Base-by-base conservation (phyloP, 139 green algal species). In the Deuterostichococcus epilithicus region DNA sequence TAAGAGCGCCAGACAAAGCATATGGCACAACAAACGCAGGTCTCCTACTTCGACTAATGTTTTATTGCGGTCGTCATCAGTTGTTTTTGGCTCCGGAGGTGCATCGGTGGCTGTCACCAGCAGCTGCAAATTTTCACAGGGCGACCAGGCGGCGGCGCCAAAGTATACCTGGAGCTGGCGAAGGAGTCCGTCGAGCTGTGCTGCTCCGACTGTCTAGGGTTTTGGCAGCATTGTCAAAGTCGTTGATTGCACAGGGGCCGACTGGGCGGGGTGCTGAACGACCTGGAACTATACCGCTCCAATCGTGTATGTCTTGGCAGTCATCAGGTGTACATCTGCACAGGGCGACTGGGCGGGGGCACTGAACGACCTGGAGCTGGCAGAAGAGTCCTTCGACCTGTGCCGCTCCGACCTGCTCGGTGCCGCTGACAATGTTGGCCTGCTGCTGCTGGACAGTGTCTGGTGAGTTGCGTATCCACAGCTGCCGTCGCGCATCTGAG, bases 361-460 rank as follows among this genome's bases (percentile, higher is more conserved):
- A 1, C 78, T 91, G 36, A 80, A 86, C 22, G 82, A 86, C 78
- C 80, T 92, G 70, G 70, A 89, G 36, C 76, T 90, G n/a, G 81
- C 83, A 18, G 88, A 92, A 76, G 86, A 92, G 81, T 77, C 83
- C 0, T 88, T 91, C 42, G 42, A 33, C 0, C 44, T 88, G 68
- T 82, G 68, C 32, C 73, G 79, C 47, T 32, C 80, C 2, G 35
- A 69, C n/a, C 60, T 88, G 6, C 66, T 85, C n/a, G 66, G 83
- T 23, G 47, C 66, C 15, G 52, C 91, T 1, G 90, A 94, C 83
- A 94, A 94, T 68, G 30, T 90, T 30, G 80, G 83, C 20, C 82
- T 94, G 81, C 79, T 94, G 66, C 81, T 89, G 37, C 73, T 94
- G 37, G 90, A 94, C 81, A 87, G 90, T 52, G 90, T 93, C 44